Percentiles rank a stretch among this genome's conserved stretches.
These are phyloP conservation scores for Alternaria dauci DNA, from an alignment of 2,329 filamentous ascomycete species.

Conservation along the genomic window DNA sequence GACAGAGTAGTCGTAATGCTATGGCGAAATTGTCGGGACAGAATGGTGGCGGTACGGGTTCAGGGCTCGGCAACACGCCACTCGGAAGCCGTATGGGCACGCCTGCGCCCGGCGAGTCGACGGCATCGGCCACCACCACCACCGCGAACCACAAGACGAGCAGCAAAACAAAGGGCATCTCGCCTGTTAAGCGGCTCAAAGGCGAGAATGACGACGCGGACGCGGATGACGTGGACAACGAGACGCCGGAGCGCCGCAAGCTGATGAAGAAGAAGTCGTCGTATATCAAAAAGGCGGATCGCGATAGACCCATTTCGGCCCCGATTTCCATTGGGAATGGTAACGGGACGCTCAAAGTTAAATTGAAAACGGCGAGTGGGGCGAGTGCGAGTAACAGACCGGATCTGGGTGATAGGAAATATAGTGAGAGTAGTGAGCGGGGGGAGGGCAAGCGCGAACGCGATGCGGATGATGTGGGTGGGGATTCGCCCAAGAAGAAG, in stretches of 20 bases:
- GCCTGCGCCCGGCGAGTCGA: conserved; percentile 43
- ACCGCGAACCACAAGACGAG: conserved; percentile 34
- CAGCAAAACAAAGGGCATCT: conserved; percentile 26
- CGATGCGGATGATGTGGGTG: conserved; percentile 42
- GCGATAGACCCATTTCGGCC: conserved; percentile 29
- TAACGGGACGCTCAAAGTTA: conserved; percentile 40
- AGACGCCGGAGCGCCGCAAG: conserved; percentile 54
- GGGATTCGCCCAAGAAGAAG: conserved; percentile 47
- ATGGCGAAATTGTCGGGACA: conserved; percentile 56
- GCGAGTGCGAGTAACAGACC: conserved; percentile 22
- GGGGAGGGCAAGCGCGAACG: conserved; percentile 47
- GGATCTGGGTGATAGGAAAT: conserved; percentile 37
- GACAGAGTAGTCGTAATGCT: conserved; percentile 60
- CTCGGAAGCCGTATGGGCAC: conserved; percentile 55
- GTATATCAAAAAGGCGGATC: conserved; percentile 52
- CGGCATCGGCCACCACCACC: background rate
- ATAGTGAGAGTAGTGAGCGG: conserved; percentile 41
- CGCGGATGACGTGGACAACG: conserved; percentile 53
- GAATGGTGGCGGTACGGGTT: conserved; percentile 50
- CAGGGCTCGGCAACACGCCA: conserved; percentile 53
- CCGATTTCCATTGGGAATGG: background rate
- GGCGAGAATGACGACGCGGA: conserved; percentile 28
- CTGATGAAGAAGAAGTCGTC: conserved; percentile 60
- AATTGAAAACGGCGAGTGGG: conserved; percentile 36
- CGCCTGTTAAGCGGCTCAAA: conserved; percentile 40